A percentile compares a stretch with the other conserved stretches of the same genome.
Evolutionary conservation across 225 moss, liverwort and hornwort species (phyloP).

Genomic region (Marchantia polymorpha): DNA sequence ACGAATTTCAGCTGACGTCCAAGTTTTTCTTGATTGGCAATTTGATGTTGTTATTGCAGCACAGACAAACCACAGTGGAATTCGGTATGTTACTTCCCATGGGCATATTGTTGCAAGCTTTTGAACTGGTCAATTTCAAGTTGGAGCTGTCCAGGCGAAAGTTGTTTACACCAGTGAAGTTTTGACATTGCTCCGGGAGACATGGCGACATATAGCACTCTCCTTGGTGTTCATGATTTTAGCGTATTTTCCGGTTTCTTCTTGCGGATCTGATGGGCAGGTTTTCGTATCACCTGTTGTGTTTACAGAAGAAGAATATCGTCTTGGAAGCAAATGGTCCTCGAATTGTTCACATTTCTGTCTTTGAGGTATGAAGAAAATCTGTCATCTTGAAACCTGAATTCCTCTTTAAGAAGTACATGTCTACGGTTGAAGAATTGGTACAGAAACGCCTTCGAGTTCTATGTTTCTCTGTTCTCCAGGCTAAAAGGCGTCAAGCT

Average conservation of each 20-base stretch:
- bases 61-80: constrained; percentile 94
- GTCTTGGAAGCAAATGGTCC: constrained; percentile 87
- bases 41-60: constrained; percentile 45
- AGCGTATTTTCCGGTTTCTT: not conserved
- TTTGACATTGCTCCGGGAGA: not conserved
- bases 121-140: not conserved
- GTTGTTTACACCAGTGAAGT: not conserved
- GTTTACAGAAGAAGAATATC: constrained; percentile 67
- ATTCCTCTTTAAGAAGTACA: not conserved
- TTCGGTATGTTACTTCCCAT: constrained; percentile 44
- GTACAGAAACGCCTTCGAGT: not conserved
- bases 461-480: not conserved
- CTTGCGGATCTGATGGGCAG: not conserved
- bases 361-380: constrained; percentile 66
- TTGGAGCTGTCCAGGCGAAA: not conserved
- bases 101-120: not conserved
- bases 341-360: constrained; percentile 74
- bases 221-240: not conserved
- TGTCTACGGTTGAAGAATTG: not conserved
- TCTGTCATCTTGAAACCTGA: not conserved
- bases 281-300: not conserved
- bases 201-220: not conserved
- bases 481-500: not conserved
- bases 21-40: not conserved
- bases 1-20: not conserved